Conservation (phyloP, 2,329 filamentous ascomycete genomes). For the Aureobasidium sp. region DNA sequence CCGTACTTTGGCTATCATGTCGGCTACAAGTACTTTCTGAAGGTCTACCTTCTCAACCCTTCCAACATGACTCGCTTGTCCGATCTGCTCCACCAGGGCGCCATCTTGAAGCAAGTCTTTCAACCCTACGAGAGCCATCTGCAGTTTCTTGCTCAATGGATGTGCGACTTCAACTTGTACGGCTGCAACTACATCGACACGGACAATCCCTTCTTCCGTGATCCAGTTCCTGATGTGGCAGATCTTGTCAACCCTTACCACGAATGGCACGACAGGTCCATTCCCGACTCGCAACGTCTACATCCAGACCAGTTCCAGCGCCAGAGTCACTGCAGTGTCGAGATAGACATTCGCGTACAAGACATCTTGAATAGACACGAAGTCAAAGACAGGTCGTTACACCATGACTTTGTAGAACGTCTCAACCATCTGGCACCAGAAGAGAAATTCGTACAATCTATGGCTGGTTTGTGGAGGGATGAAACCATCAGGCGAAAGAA, state of each 20-base stretch:
- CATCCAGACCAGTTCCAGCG: conserved; percentile 59
- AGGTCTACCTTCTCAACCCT: conserved; percentile 90
- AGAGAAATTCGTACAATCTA: conserved; percentile 81
- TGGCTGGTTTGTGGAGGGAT: conserved; percentile 88
- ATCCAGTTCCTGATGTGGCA: conserved; percentile 63
- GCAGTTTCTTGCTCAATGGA: conserved; percentile 90
- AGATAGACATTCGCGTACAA: conserved; percentile 82
- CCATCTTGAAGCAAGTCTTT: conserved; percentile 71
- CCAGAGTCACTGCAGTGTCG: conserved; percentile 78
- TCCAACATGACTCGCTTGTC: conserved; percentile 76
- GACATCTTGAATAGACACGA: conserved; percentile 75
- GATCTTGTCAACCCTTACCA: conserved; percentile 54
- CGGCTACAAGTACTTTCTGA: conserved; percentile 82
- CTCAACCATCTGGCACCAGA: conserved; percentile 53
- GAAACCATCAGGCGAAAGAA: conserved; percentile 72
- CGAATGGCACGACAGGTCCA: conserved; percentile 71
- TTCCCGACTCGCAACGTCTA: conserved; percentile 50
- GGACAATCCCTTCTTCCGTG: conserved; percentile 60
- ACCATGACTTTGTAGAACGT: conserved; percentile 79
- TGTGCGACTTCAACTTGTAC: conserved; percentile 96
- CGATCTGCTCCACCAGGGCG: conserved; percentile 79
- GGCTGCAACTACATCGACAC: conserved; percentile 82
- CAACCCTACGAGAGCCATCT: conserved; percentile 93
- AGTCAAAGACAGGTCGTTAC: conserved; percentile 67
- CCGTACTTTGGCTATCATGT: conserved; percentile 96